A percentile compares a stretch with the other conserved stretches of the same genome.
These are phyloP conservation scores for Penicillium daleae DNA, from an alignment of 495 filamentous ascomycete genomes.

Conservation along the genomic window DNA sequence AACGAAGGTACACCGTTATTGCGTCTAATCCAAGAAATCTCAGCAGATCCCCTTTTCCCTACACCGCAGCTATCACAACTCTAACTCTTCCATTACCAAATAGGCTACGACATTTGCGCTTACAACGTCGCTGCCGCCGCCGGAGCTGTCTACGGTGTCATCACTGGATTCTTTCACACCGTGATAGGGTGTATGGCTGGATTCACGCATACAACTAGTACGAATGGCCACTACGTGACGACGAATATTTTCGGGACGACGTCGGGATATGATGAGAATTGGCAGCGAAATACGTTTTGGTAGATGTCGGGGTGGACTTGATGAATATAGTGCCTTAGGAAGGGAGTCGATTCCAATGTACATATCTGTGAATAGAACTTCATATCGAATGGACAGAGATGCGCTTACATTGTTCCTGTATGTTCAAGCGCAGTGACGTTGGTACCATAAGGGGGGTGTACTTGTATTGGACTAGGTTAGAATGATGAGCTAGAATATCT, in stretches of 20 bases:
- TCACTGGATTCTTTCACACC: slow-evolving; percentile 20
- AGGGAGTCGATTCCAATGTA: too few relatives aligned
- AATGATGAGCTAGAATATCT: too few relatives aligned
- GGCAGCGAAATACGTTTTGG: slow-evolving; percentile 1
- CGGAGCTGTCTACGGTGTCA: slow-evolving; percentile 21
- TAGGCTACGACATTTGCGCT: slow-evolving; percentile 22
- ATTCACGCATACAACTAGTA: background rate
- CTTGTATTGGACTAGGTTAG: too few relatives aligned
- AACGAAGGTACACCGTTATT: slow-evolving; percentile 14
- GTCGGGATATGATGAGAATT: slow-evolving; percentile 15
- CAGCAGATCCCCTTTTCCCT: background rate
- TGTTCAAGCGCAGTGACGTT: too few relatives aligned
- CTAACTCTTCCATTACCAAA: background rate
- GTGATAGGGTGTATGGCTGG: slow-evolving; percentile 19
- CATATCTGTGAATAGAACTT: too few relatives aligned
- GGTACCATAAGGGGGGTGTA: too few relatives aligned
- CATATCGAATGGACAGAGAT: too few relatives aligned
- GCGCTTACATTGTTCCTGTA: too few relatives aligned
- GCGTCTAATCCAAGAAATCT: too few relatives aligned
- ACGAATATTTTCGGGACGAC: slow-evolving; percentile 18
- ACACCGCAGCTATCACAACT: background rate
- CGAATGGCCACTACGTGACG: slow-evolving; percentile 15
- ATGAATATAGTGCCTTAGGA: too few relatives aligned
- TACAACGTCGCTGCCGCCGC: slow-evolving; percentile 26
- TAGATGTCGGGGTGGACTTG: too few relatives aligned